Conservation (phyloP, 352 stramenopile species). For the Pythium dissotocum region DNA sequence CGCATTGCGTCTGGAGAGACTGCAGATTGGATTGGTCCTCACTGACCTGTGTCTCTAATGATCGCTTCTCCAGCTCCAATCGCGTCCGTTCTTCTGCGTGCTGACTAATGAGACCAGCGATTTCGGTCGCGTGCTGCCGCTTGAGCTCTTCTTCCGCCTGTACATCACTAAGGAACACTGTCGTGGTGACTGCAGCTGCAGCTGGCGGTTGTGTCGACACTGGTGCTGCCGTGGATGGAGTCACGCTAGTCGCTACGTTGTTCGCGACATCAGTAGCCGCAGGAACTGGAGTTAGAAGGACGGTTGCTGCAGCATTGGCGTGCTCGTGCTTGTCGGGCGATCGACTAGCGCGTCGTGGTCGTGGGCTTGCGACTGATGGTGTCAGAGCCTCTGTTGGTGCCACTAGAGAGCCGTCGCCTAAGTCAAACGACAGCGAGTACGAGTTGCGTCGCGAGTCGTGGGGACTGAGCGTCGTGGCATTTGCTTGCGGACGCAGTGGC, state of each 20-base stretch:
- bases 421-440: constrained; percentile 55
- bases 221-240: neutral
- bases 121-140: constrained; percentile 5
- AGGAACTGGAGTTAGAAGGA: neutral
- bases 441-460: constrained; percentile 37
- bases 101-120: neutral
- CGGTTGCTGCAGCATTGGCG: neutral
- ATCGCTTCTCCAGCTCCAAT: neutral
- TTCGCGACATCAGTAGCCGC: neutral
- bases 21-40: neutral
- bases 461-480: neutral
- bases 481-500: neutral
- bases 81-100: constrained; percentile 2
- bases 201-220: neutral
- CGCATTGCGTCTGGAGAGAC: constrained; percentile 4
- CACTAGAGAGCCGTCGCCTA: constrained; percentile 19
- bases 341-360: constrained; percentile 8
- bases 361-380: neutral
- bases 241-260: neutral
- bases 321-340: constrained; percentile 16
- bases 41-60: neutral
- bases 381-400: neutral
- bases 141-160: constrained; percentile 25
- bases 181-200: neutral
- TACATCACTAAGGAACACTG: constrained; percentile 18